Percentiles rank a stretch among this genome's conserved stretches.
Conservation (phyloP, 257 asterid genomes). For the Gentiana macrophylla region DNA sequence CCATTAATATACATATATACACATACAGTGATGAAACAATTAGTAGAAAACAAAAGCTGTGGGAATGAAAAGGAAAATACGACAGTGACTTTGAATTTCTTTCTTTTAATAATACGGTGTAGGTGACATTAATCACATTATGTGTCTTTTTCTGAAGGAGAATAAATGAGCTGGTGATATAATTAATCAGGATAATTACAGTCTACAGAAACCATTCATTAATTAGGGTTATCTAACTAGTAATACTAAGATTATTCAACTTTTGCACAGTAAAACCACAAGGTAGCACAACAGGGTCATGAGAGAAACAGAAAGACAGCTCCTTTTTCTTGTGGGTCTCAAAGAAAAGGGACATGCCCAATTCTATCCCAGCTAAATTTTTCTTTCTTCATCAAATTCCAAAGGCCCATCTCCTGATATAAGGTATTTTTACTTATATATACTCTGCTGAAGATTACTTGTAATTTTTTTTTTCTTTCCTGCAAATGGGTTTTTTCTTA, state of each 20-base stretch:
- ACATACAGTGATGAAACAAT: too few relatives aligned
- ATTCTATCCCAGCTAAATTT: conserved; percentile 8
- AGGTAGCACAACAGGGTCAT: not conserved
- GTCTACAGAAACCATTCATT: not conserved
- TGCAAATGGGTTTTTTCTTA: conserved; percentile 2
- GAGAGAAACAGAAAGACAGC: not conserved
- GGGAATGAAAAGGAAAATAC: too few relatives aligned
- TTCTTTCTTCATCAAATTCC: conserved; percentile 10
- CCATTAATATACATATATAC: too few relatives aligned
- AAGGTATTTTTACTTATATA: not conserved
- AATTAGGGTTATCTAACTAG: too few relatives aligned
- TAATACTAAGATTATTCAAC: too few relatives aligned
- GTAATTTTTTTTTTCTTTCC: not conserved
- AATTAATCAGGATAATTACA: not conserved
- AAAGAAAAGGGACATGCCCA: conserved; percentile 17
- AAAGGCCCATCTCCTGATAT: not conserved
- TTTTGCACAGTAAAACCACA: conserved; percentile 1
- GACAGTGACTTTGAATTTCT: too few relatives aligned
- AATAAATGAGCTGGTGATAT: conserved; percentile 11
- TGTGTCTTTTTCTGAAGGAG: too few relatives aligned
- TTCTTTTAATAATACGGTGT: too few relatives aligned
- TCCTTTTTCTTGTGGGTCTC: conserved; percentile 2
- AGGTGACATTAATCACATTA: too few relatives aligned
- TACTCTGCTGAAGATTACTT: not conserved
- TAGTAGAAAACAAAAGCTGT: too few relatives aligned